Base-by-base conservation (phyloP, 805 yeast species). In the Allodekkera sacchari region DNA sequence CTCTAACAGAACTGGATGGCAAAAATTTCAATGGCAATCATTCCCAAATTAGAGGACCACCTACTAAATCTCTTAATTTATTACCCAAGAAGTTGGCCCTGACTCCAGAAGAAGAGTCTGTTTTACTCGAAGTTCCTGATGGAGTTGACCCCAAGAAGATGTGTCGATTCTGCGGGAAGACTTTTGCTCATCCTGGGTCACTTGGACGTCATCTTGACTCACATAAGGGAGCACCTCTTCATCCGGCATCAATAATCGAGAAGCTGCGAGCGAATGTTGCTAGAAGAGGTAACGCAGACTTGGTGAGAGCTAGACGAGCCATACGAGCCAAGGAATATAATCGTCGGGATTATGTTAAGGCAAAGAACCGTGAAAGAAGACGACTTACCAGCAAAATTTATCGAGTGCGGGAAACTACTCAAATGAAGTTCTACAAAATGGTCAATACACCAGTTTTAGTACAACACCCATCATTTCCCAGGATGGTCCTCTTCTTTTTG, bases 71-170 rank as follows among this genome's bases (percentile, higher is more conserved):
- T n/a, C 59, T 89, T 23, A 81, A 77, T 50, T 96, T 96, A 1
- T 53, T 64, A 3, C 66, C 88, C 30, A 63, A 69, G 45, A 74
- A 74, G 39, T 37, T 56, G 1, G 77, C 68, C 17, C 89, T 96
- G 89, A 59, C 81, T 0, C 61, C 66, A 17, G 79, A 73, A 18
- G 95, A 88, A 37, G 97, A 89, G 52, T 77, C 71, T 25, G 13
- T 11, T 3, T 15, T 32, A 9, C 30, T 26, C 12, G 19, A 16
- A n/a, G 43, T 45, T 6, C 47, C 52, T 5, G 38, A 37, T 3
- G 50, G 50, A 17, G 47, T 43, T 5, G 55, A 50, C 24, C 54
- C 53, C 3, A 58, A 62, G 43, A 58, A 48, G 37, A 48, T 56
- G 33, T 73, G 81, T 46, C 58, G 58, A 1, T 73, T 71, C 44